Base-by-base conservation (phyloP, 2,329 filamentous ascomycete genomes). In the Apiospora sp. region DNA sequence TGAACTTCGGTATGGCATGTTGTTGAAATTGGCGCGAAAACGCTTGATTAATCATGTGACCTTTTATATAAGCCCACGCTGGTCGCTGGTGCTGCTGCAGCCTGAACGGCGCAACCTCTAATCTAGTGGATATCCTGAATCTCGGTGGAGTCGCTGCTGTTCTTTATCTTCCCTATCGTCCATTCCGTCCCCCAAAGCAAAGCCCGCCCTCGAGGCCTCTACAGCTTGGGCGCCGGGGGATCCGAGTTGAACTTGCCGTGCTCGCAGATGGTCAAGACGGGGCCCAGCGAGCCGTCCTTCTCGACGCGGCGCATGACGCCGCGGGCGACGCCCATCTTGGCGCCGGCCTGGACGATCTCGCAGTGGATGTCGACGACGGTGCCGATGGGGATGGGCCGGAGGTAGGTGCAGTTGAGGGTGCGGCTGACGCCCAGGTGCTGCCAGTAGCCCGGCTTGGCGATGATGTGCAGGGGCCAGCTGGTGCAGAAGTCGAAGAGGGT, bases 401-500 rank as follows among this genome's bases (percentile, higher is more conserved):
- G 81, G 80, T 93, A 94, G 0, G 90, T 93, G 58, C 92, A 86
- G 77, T 87, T 90, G 71, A 94, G 84, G 37, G 89, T 91, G 72
- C 92, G 87, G 78, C 86, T 90, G 37, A 94, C 91, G 49, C 92
- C 92, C 34, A 91, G 85, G 51, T 82, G 83, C 72, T 86, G 82
- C 88, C 92, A 93, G 79, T 87, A 90, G 7, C 90, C 92, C 0
- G 88, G 88, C 30, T 83, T 83, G 64, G 87, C 86, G 70, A 92
- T 80, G 49, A 91, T 85, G 13, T 87, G 81, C 16, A 94, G 81
- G 4, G 90, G 84, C 24, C 89, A 80, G 3, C 89, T 89, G 0
- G 92, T 93, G 76, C 89, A 87, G 72, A 88, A 83, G 82, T 94
- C 93, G 75, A 94, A 91, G 4, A 94, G 81, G 0, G 91, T 91